These are phyloP conservation scores for Atalantia buxifolia DNA, from an alignment of 345 rosid species.

Conservation along the genomic window DNA sequence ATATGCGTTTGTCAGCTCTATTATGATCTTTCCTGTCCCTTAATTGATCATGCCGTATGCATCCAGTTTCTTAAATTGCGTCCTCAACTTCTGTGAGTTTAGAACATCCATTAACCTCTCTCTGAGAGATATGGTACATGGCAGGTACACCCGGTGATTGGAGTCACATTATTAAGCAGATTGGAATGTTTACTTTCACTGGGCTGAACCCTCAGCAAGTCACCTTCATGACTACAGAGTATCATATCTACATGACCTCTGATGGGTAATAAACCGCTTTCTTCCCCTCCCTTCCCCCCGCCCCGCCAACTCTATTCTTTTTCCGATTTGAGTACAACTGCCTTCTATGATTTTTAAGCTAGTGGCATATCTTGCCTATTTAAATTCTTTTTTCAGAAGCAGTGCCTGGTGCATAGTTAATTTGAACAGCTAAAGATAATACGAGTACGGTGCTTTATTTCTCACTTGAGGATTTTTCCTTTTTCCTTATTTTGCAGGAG, in stretches of 20 bases:
- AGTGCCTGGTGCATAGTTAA: not conserved
- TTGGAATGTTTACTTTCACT: constrained; percentile 82
- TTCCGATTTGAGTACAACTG: not conserved
- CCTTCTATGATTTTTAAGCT: not conserved
- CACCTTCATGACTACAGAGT: constrained; percentile 57
- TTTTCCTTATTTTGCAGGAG: constrained; percentile 35
- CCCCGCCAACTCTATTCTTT: not conserved
- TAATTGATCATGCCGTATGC: not conserved
- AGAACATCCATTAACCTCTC: not conserved
- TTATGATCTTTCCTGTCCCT: not conserved
- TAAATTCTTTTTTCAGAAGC: not conserved
- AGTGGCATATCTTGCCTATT: not conserved
- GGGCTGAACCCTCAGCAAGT: constrained; percentile 67
- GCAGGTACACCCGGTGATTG: constrained; percentile 78
- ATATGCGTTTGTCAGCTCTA: not conserved
- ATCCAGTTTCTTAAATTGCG: not conserved
- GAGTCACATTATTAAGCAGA: constrained; percentile 74
- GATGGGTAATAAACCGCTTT: constrained; percentile 48
- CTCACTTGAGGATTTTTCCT: not conserved
- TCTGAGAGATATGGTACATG: not conserved
- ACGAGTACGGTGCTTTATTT: not conserved
- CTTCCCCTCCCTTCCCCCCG: not conserved
- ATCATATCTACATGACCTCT: constrained; percentile 74
- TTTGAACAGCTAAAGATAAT: not conserved
- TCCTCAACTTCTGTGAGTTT: not conserved